Base-by-base conservation (phyloP, 257 asterid species). In the Scutellaria baicalensis region DNA sequence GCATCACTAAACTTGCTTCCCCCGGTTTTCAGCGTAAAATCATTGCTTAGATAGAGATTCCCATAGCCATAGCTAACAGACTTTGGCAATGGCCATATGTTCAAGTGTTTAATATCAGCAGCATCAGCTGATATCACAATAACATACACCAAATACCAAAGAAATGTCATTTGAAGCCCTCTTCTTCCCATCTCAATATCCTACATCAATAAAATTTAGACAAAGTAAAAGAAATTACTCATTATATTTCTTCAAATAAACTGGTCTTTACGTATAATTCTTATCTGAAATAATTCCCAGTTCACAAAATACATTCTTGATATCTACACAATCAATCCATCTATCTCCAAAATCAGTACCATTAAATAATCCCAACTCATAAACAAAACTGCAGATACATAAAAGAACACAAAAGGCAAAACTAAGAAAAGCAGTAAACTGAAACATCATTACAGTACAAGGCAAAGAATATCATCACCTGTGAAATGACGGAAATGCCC, bases 81-180 rank as follows among this genome's bases (percentile, higher is more conserved):
- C 54, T 56, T 75, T 9, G 98, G 98, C 98, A 93, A 85, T 23
- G 98, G 98, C 98, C 98, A 93, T 84, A 93, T 78, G 35, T 87
- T 80, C 80, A 88, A 57, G 33, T 70, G 60, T 74, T 83, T 59
- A 43, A 71, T 23, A 48, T 77, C 78, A 76, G 69, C 85, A 64
- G 57, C 85, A 80, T 35, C 56, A 38, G 72, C 83, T 64, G 88
- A 71, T 59, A 68, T 18, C 54, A 80, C 74, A 42, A 83, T 49
- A 75, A 82, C 23, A 49, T 64, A 75, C 12, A 75, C 64, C 64
- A 80, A 60, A 76, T 72, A 17, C 69, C 82, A 83, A 14, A 80
- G 60, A 70, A 78, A 64, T n/a, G 63, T 52, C 57, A 27, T 69
- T 9, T 45, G 68, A 17, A 73, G 38, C 50, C 62, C 47, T 13